These are phyloP conservation scores for Tolypocladium pustulatum DNA, from an alignment of 2,329 filamentous ascomycete species.

Conservation along the genomic window DNA sequence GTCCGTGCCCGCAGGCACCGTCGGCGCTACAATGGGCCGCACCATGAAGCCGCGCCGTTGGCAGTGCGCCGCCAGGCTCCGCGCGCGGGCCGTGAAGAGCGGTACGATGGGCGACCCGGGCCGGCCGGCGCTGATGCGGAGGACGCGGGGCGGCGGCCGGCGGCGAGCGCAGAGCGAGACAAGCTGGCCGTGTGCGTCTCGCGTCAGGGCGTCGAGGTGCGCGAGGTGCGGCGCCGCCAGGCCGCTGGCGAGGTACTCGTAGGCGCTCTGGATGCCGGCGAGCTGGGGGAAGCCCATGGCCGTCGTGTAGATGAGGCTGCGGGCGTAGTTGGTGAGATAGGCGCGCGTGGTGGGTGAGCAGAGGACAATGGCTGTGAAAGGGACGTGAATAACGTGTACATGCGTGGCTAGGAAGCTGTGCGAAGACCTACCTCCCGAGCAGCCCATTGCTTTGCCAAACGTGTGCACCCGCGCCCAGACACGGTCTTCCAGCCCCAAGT, in stretches of 20 bases:
- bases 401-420: too few species aligned
- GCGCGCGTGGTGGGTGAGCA: constrained; percentile 47
- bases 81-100: constrained; percentile 45
- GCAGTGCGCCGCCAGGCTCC: constrained; percentile 47
- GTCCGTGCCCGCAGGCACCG: constrained; percentile 52
- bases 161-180: constrained; percentile 18
- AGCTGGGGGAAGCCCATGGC: constrained; percentile 53
- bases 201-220: constrained; percentile 21
- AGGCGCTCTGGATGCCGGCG: constrained; percentile 45
- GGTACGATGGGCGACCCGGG: constrained; percentile 56
- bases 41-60: constrained; percentile 50
- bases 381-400: too few species aligned
- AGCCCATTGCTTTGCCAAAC: constrained; percentile 58
- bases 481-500: constrained; percentile 41
- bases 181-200: constrained; percentile 35
- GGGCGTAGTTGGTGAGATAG: constrained; percentile 66
- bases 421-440: constrained; percentile 51
- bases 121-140: constrained; percentile 20
- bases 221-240: constrained; percentile 26
- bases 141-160: constrained; percentile 12
- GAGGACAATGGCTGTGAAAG: constrained; percentile 39
- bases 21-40: constrained; percentile 57
- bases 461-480: constrained; percentile 52
- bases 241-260: constrained; percentile 43
- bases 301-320: constrained; percentile 66